Percentiles rank a stretch among this genome's conserved stretches.
phyloP scores from a whole-genome alignment of 257 asterid genomes.

The Voacanga thouarsii region DNA sequence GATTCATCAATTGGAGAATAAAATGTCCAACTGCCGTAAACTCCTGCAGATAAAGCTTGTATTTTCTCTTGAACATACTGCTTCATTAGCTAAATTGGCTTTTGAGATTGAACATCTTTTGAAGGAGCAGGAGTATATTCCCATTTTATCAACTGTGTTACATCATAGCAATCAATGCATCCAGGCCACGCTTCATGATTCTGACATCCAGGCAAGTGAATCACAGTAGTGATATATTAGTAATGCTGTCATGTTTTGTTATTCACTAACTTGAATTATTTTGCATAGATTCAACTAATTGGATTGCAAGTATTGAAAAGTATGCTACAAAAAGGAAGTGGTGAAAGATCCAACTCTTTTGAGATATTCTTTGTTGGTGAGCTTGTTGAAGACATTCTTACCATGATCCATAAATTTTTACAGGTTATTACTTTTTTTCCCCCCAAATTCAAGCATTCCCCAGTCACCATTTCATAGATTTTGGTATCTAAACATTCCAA shows the following conservation, averaged over 20 bases:
- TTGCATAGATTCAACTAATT: conserved; percentile 70
- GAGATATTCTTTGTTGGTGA: conserved; percentile 76
- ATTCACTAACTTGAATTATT: conserved; percentile 15
- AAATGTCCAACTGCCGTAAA: conserved; percentile 57
- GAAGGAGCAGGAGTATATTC: conserved; percentile 43
- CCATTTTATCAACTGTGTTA: conserved; percentile 46
- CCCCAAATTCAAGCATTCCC: not conserved
- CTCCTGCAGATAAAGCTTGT: conserved; percentile 78
- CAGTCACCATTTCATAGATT: not conserved
- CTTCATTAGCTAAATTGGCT: conserved; percentile 56
- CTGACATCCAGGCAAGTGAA: conserved; percentile 65
- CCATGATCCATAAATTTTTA: conserved; percentile 43
- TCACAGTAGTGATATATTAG: conserved; percentile 3
- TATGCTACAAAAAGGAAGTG: conserved; percentile 59
- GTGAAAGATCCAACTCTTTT: conserved; percentile 44
- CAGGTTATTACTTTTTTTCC: conserved; percentile 37
- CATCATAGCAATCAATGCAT: conserved; percentile 54
- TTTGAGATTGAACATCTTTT: conserved; percentile 46
- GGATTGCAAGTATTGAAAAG: conserved; percentile 82
- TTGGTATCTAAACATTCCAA: conserved; percentile 17
- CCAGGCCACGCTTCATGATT: conserved; percentile 53
- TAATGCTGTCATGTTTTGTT: not conserved
- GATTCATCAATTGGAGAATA: conserved; percentile 62
- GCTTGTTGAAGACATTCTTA: conserved; percentile 57
- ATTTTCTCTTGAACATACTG: conserved; percentile 58